These are phyloP conservation scores for Azolla pinnata DNA, from an alignment of 75 land plant species.

Conservation along the genomic window DNA sequence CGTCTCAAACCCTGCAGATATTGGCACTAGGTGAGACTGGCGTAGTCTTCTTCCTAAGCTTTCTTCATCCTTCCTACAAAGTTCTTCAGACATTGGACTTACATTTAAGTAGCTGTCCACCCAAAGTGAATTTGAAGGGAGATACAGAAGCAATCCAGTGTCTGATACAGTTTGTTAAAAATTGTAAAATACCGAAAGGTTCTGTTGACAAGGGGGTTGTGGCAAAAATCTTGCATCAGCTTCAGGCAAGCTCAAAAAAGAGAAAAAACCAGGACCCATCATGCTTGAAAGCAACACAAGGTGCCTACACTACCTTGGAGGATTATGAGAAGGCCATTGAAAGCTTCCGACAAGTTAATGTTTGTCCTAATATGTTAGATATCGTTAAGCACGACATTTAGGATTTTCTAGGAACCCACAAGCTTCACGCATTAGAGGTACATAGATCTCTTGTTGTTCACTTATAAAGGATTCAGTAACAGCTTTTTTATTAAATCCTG, in stretches of 20 bases:
- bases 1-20: slow-evolving; percentile 8
- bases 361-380: no score
- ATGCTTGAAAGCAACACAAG: not conserved
- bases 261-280: slow-evolving; percentile 2
- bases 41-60: slow-evolving; percentile 10
- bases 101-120: slow-evolving; percentile 10
- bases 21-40: slow-evolving; percentile 8
- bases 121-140: slow-evolving; percentile 11
- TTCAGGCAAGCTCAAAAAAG: slow-evolving; percentile 7
- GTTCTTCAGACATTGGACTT: slow-evolving; percentile 10
- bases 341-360: no score
- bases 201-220: slow-evolving; percentile 6
- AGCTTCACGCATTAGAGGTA: no score
- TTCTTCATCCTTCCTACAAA: slow-evolving; percentile 12
- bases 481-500: no score
- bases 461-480: no score
- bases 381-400: no score
- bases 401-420: no score
- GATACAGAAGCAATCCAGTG: slow-evolving; percentile 4
- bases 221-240: slow-evolving; percentile 1
- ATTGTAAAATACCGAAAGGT: slow-evolving; percentile 1
- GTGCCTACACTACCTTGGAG: slow-evolving; percentile 5
- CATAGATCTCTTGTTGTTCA: no score
- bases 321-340: slow-evolving; percentile 17
- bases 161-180: slow-evolving; percentile 12